These are phyloP conservation scores for Irpex lacteus DNA, from an alignment of 1,284 basidiomycete genomes.

Conservation along the genomic window DNA sequence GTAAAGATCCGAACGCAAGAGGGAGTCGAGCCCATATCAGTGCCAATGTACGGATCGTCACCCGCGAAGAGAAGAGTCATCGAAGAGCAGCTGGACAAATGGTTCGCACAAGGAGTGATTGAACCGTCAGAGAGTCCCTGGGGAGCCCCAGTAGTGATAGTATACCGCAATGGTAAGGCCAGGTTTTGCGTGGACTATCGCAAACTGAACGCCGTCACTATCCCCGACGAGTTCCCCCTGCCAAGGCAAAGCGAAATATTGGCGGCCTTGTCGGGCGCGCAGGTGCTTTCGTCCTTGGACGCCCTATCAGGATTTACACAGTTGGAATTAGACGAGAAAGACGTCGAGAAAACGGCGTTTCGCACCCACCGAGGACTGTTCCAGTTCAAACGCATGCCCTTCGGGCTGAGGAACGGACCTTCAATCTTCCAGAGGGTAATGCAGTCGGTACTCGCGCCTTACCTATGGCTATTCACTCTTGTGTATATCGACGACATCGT, in stretches of 20 bases:
- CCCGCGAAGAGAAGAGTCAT: slow-evolving; percentile 32
- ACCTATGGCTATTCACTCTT: slow-evolving; percentile 37
- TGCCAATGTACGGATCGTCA: slow-evolving; percentile 27
- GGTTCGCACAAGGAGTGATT: slow-evolving; percentile 30
- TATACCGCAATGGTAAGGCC: slow-evolving; percentile 33
- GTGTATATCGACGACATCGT: slow-evolving; percentile 40
- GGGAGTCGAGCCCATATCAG: slow-evolving; percentile 17
- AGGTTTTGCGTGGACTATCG: slow-evolving; percentile 4
- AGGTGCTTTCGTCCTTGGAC: slow-evolving; percentile 35
- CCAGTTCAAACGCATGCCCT: no score
- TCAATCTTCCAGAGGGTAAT: slow-evolving; percentile 39
- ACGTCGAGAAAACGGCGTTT: slow-evolving; percentile 37
- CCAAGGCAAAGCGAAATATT: slow-evolving; percentile 38
- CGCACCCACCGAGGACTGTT: slow-evolving; percentile 31
- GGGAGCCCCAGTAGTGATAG: slow-evolving; percentile 32
- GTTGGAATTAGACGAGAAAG: slow-evolving; percentile 28
- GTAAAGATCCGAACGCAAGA: not conserved
- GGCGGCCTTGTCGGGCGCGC: slow-evolving; percentile 30
- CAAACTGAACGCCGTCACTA: slow-evolving; percentile 30
- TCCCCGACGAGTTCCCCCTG: slow-evolving; percentile 41
- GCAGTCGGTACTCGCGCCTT: slow-evolving; percentile 35
- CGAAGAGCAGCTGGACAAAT: slow-evolving; percentile 29
- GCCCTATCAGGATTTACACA: slow-evolving; percentile 41
- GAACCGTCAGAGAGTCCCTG: slow-evolving; percentile 33
- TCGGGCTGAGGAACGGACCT: no score